These are phyloP conservation scores for Cutaneotrichosporon spelunceum DNA, from an alignment of 1,284 basidiomycete species.

Conservation along the genomic window DNA sequence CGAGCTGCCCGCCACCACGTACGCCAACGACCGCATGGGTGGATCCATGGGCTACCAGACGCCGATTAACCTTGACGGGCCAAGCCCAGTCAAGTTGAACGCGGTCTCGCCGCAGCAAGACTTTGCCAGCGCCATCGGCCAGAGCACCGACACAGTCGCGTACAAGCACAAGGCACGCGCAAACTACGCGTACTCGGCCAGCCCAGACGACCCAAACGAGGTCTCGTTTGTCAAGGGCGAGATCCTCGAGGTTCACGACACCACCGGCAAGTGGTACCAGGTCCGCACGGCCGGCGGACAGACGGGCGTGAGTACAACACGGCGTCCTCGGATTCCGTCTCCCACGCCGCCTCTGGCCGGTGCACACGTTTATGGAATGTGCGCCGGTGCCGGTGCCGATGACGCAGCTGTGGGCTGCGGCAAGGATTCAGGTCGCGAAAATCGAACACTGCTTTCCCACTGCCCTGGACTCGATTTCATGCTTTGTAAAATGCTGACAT, in stretches of 20 bases:
- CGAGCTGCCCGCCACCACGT: conserved; percentile 28
- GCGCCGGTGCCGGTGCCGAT: background rate
- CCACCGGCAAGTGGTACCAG: conserved; percentile 93
- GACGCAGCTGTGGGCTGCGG: background rate
- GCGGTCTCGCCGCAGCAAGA: background rate
- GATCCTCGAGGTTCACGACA: conserved; percentile 89
- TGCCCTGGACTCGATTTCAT: background rate
- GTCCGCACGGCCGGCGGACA: conserved; percentile 78
- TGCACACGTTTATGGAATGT: background rate
- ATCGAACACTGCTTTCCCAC: background rate
- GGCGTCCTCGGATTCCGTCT: background rate
- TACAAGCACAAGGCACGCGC: conserved; percentile 28
- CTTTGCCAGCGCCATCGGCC: conserved; percentile 5
- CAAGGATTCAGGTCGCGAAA: background rate
- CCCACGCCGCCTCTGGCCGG: background rate
- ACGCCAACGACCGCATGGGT: conserved; percentile 18
- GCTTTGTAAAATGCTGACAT: conserved; percentile 4
- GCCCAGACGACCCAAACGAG: conserved; percentile 91
- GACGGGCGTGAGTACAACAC: conserved; percentile 59
- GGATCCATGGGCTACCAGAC: background rate
- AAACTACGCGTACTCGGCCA: conserved; percentile 69
- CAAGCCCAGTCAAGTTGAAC: background rate
- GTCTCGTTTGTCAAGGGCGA: conserved; percentile 93
- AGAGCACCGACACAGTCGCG: conserved; percentile 17
- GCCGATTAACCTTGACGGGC: conserved; percentile 11